Percentiles rank a stretch among this genome's conserved stretches.
These are phyloP conservation scores for Kodamaea kaohsiungensis DNA, from an alignment of 805 yeast species.

Conservation along the genomic window DNA sequence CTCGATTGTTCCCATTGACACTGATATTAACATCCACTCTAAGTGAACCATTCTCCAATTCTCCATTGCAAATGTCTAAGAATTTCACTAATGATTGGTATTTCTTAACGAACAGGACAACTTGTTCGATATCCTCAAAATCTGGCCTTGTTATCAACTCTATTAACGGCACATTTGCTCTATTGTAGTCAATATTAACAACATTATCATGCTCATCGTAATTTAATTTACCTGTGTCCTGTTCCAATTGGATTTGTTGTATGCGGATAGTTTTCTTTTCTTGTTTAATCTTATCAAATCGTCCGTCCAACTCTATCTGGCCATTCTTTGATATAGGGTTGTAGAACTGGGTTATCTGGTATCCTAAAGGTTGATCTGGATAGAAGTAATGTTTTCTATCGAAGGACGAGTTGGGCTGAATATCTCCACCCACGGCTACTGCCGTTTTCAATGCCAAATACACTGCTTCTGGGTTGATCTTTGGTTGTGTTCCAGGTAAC, in stretches of 20 bases:
- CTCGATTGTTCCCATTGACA: constrained; percentile 67
- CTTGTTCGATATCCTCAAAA: constrained; percentile 63
- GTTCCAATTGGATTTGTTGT: constrained; percentile 87
- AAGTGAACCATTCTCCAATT: constrained; percentile 91
- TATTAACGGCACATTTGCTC: constrained; percentile 83
- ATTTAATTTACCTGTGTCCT: constrained; percentile 85
- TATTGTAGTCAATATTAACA: constrained; percentile 70
- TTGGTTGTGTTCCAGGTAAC: constrained; percentile 92
- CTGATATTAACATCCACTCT: constrained; percentile 95
- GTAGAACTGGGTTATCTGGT: constrained; percentile 90
- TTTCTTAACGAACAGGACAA: constrained; percentile 77
- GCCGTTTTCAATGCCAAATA: constrained; percentile 73
- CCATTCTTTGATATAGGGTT: constrained; percentile 80
- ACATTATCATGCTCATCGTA: constrained; percentile 46
- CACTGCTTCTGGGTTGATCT: constrained; percentile 71
- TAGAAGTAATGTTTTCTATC: constrained; percentile 96
- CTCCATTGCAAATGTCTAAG: constrained; percentile 80
- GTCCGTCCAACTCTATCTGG: constrained; percentile 42
- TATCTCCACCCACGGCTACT: constrained; percentile 59
- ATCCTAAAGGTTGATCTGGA: constrained; percentile 95
- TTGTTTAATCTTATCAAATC: constrained; percentile 54
- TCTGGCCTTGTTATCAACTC: constrained; percentile 94
- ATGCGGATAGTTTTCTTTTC: constrained; percentile 55
- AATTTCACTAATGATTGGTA: constrained; percentile 71
- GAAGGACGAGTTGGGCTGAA: constrained; percentile 62